Base-by-base conservation (phyloP, 805 yeast genomes). In the Ogataea henricii region DNA sequence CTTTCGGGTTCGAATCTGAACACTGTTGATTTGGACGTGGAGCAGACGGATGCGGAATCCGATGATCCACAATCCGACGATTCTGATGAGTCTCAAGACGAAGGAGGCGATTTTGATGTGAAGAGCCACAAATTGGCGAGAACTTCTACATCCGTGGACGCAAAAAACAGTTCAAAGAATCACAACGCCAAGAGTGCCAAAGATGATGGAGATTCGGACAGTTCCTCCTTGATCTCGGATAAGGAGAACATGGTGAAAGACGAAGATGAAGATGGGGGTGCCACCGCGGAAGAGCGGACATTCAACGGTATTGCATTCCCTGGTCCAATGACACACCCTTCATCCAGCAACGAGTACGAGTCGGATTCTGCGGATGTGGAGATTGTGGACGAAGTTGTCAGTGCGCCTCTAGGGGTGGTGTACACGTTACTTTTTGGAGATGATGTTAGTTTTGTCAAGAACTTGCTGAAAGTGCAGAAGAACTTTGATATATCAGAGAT, bases 331-430 rank as follows among this genome's bases (percentile, higher is more conserved):
- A 52, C 52, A 20, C 75, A 71, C 48, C 45, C 59, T n/a, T 59
- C 65, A 30, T 64, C 68, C n/a, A 69, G 65, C n/a, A 59, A 58
- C 25, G 60, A 71, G 46, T 80, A 79, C 58, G 67, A 61, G 12
- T 72, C 76, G 17, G 70, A 68, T 6, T 52, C 73, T 1, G 73
- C 72, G 9, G 91, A 85, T 49, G 75, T 76, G 2, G 73, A 82
- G 48, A 73, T 87, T 34, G 64, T 68, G 10, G 85, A 83, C 41
- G 81, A 77, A 7, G 59, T 61, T 0, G 66, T 85, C 6, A 65
- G 72, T 37, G 88, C 87, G 0, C 92, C 94, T 0, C 48, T 87
- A 17, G 89, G 91, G 1, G 76, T 73, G 12, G 79, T 85, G 0
- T 82, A 69, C 51, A 68, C 69, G 21, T 57, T 83, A n/a, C 47